Evolutionary conservation across 225 moss, liverwort and hornwort species (phyloP).

Genomic region (Straminergon stramineum): DNA sequence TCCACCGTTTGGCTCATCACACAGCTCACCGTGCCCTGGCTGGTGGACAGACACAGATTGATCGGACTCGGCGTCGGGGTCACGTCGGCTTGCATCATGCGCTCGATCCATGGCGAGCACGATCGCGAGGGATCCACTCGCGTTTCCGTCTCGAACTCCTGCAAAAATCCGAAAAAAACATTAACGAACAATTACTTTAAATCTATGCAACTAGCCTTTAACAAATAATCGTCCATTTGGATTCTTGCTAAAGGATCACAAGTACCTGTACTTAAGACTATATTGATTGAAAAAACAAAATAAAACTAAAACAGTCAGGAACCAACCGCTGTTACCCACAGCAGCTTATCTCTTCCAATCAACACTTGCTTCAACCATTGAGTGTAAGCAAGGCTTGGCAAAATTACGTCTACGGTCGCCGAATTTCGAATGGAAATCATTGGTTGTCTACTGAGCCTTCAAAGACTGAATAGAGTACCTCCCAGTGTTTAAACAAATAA

Average conservation of each 20-base stretch:
- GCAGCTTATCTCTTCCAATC: background rate
- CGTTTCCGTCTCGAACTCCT: background rate
- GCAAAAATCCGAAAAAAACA: background rate
- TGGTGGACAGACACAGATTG: background rate
- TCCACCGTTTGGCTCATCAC: slow-evolving; percentile 26
- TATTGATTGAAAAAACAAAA: background rate
- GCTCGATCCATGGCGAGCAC: slow-evolving; percentile 30
- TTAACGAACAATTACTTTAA: background rate
- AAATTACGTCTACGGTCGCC: background rate
- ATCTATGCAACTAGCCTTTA: background rate
- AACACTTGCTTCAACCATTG: background rate
- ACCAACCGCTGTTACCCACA: background rate
- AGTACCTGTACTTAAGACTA: background rate
- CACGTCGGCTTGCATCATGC: slow-evolving; percentile 18
- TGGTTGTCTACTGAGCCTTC: background rate
- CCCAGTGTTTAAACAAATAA: background rate
- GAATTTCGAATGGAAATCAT: background rate
- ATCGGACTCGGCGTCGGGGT: slow-evolving; percentile 12
- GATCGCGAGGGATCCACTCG: background rate
- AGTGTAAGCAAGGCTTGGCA: background rate
- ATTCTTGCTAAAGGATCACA: background rate
- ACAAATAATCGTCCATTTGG: background rate
- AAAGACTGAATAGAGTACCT: background rate
- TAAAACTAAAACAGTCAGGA: background rate
- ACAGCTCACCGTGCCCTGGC: slow-evolving; percentile 17